These are phyloP conservation scores for Saccharomycopsis fibuligera DNA, from an alignment of 805 yeast genomes.

Conservation along the genomic window DNA sequence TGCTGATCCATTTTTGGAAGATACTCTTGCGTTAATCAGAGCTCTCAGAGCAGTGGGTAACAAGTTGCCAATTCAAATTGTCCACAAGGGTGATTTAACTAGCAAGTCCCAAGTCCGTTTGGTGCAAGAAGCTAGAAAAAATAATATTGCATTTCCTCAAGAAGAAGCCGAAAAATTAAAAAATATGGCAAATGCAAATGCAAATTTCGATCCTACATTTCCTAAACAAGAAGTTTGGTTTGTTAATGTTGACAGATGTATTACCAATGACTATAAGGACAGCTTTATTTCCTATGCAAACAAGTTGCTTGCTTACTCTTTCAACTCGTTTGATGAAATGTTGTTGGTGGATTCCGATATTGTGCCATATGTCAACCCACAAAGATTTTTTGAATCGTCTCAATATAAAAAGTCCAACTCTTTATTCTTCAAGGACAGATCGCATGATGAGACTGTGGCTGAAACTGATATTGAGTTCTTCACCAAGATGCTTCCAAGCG, in stretches of 20 bases:
- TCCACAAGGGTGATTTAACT: constrained; percentile 26
- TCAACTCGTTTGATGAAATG: constrained; percentile 42
- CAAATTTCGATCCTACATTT: constrained; percentile 22
- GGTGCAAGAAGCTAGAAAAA: constrained; percentile 31
- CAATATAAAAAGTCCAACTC: constrained; percentile 31
- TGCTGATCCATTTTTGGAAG: constrained; percentile 23
- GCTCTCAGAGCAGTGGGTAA: constrained; percentile 27
- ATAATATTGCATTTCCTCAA: constrained; percentile 4
- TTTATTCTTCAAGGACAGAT: constrained; percentile 41
- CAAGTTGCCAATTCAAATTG: constrained; percentile 28
- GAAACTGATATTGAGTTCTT: constrained; percentile 30
- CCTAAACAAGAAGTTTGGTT: constrained; percentile 37
- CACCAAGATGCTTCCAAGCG: constrained; percentile 32
- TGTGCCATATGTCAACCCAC: constrained; percentile 36
- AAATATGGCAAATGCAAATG: neutral
- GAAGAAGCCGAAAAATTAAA: constrained; percentile 3
- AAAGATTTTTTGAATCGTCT: constrained; percentile 30
- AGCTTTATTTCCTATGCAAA: constrained; percentile 36
- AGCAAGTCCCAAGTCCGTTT: constrained; percentile 29
- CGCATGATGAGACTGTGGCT: constrained; percentile 22
- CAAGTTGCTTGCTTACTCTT: constrained; percentile 41
- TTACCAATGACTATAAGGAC: constrained; percentile 21
- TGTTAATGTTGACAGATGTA: constrained; percentile 28
- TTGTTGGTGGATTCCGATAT: constrained; percentile 51
- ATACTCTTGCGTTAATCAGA: constrained; percentile 24